Base-by-base conservation (phyloP, 163 green algal species). In the Scenedesmus sp. region DNA sequence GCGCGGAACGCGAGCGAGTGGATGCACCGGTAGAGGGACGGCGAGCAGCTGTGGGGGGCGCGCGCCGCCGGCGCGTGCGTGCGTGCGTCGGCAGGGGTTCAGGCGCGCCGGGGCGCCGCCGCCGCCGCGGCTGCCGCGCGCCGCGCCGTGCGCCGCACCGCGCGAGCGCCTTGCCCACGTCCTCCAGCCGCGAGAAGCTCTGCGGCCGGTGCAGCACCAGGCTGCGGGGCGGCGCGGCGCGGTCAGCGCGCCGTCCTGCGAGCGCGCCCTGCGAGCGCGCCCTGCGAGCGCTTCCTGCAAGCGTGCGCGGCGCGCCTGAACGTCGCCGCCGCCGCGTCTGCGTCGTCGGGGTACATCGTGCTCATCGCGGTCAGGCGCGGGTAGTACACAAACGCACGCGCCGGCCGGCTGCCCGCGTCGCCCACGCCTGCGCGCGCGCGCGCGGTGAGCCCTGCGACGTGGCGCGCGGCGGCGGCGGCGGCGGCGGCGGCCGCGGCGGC, bases 321-420 rank as follows among this genome's bases (percentile, higher is more conserved):
- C 18, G 66, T 78, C 1, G 77, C 77, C 54, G 51, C 51, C 22
- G 66, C 47, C 56, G 77, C 77, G 34, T 83, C 77, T 34, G 45
- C 45, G 18, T 83, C 77, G 44, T 83, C 77, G n/a, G 56, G 57
- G 50, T 83, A 83, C 77, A 83, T 83, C 9, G 18, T 83, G 66
- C 58, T 75, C 65, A 83, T 72, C n/a, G 77, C 77, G 36, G 77
- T 78, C 2, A 78, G 22, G 17, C 58, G 45, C 1, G 77, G 77
- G 42, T 83, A 83, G 66, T 69, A 83, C 3, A 66, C 33, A 58
- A 83, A 83, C 22, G 63, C 56, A 2, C 66, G 57, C 54, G 63
- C 51, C 47, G 75, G 53, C 44, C 9, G 24, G 58, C 64, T 76
- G 54, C 44, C 56, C 4, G 44, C 63, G 42, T 69, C 64, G 10